Conservation (phyloP, 2,329 filamentous ascomycete genomes). For the Tolypocladium capitatum region DNA sequence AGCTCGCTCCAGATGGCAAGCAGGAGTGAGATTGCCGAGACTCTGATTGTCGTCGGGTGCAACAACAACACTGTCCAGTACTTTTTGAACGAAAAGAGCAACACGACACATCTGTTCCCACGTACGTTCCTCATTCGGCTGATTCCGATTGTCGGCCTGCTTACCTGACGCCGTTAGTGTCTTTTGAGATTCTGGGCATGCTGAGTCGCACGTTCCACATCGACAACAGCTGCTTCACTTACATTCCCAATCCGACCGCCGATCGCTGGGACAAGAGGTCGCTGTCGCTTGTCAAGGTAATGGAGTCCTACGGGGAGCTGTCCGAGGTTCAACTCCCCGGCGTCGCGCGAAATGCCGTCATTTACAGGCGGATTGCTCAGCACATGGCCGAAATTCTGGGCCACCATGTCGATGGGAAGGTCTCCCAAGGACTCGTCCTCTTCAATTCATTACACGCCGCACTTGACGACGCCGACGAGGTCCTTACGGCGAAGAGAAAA, state of each 20-base stretch:
- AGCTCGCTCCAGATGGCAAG: slow-evolving; percentile 34
- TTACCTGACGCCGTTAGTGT: slow-evolving; percentile 22
- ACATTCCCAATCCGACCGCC: slow-evolving; percentile 43
- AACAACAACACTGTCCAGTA: slow-evolving; percentile 36
- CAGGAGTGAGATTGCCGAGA: slow-evolving; percentile 35
- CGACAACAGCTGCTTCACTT: slow-evolving; percentile 33
- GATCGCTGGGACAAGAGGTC: slow-evolving; percentile 39
- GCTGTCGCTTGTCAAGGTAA: slow-evolving; percentile 28
- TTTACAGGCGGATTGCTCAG: slow-evolving; percentile 12
- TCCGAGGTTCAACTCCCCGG: slow-evolving; percentile 11
- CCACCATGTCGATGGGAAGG: slow-evolving; percentile 9
- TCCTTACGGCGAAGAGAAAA: slow-evolving; percentile 21
- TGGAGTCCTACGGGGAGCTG: slow-evolving; percentile 23
- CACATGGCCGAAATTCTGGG: slow-evolving; percentile 13
- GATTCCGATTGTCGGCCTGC: not conserved
- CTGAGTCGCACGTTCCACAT: slow-evolving; percentile 36
- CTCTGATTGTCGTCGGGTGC: slow-evolving; percentile 39
- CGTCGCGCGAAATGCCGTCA: slow-evolving; percentile 7
- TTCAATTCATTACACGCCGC: slow-evolving; percentile 26
- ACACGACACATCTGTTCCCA: slow-evolving; percentile 36
- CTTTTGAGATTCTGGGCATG: slow-evolving; percentile 48
- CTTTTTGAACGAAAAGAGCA: slow-evolving; percentile 23
- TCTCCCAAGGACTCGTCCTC: slow-evolving; percentile 16
- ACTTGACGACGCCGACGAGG: slow-evolving; percentile 28
- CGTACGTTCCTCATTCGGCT: slow-evolving; percentile 16